Evolutionary conservation across 257 asterid genomes (phyloP), one percentile per base, ranked within the genome.

Genomic region (Lycium barbarum): DNA sequence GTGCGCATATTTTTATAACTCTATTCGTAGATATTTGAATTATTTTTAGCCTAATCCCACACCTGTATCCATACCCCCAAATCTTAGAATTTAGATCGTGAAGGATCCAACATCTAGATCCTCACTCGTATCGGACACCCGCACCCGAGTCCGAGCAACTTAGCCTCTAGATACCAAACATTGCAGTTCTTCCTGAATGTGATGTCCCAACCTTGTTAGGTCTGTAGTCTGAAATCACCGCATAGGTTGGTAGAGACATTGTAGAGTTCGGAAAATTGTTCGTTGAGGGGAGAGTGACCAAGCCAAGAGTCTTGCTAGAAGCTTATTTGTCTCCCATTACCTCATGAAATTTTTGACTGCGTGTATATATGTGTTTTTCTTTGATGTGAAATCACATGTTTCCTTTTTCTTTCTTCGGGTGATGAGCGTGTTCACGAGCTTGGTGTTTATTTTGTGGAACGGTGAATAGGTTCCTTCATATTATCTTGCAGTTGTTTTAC

Each of bases 181-280:
- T 47, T 73, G 80, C 59, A 5, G 80, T 73, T 73, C 35, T 47
- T 73, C 59, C 59, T 71, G 80, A 20, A 73, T 73, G 40, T 73
- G 59, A 73, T 73, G 80, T 20, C 80, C 59, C 80, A 73, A 47
- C 38, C 59, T 47, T 73, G 80, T 73, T 45, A 73, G 59, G 10
- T 47, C 6, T 74, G 62, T 45, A n/a, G 80, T 10, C 54, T 22
- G 81, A 73, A 22, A 73, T 49, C 59, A 47, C 40, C 0, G 61
- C 58, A 47, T 45, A n/a, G 57, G 57, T 72, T 72, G 80, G 59
- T 51, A 74, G 12, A 35, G 49, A 20, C 20, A 74, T 49, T 47
- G 81, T 72, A 72, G 58, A 20, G 59, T 74, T 49, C 35, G 35
- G n/a, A 38, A 74, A 74, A 74, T 74, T 74, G 81, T 49, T 74